Evolutionary conservation across 192 early-diverging fungal genomes (phyloP).

Genomic region (Linnemannia zychae): DNA sequence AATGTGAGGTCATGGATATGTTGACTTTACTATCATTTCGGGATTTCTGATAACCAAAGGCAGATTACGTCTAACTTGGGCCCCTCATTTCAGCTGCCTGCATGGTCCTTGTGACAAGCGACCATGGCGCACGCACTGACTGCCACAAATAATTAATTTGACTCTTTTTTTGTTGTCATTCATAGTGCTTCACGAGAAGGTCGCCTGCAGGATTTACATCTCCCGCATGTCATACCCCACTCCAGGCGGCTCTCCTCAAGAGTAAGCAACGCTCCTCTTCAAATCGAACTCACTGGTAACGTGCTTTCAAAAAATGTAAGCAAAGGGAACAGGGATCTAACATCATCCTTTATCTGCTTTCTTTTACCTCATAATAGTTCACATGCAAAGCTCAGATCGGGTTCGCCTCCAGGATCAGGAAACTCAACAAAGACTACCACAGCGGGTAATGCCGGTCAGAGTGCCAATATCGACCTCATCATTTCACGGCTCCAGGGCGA

Average conservation of each 20-base stretch:
- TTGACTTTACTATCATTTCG: background rate
- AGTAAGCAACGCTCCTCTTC: conserved; percentile 11
- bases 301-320: background rate
- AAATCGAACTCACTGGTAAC: background rate
- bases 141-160: background rate
- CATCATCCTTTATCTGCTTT: background rate
- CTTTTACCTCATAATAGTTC: conserved; percentile 9
- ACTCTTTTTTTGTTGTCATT: background rate
- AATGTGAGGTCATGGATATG: background rate
- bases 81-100: background rate
- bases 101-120: background rate
- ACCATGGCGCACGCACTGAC: background rate
- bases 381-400: conserved; percentile 22
- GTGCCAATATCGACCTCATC: conserved; percentile 54
- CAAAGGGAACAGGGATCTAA: background rate
- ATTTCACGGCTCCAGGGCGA: conserved; percentile 51
- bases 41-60: background rate
- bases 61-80: background rate
- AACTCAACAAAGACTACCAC: conserved; percentile 8
- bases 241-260: conserved; percentile 41
- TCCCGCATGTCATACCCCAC: conserved; percentile 45
- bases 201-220: conserved; percentile 50
- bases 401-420: conserved; percentile 28
- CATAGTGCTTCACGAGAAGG: conserved; percentile 53
- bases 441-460: conserved; percentile 13